Evolutionary conservation across 331 rosid genomes (phyloP).

Genomic region (Malus hybrid): DNA sequence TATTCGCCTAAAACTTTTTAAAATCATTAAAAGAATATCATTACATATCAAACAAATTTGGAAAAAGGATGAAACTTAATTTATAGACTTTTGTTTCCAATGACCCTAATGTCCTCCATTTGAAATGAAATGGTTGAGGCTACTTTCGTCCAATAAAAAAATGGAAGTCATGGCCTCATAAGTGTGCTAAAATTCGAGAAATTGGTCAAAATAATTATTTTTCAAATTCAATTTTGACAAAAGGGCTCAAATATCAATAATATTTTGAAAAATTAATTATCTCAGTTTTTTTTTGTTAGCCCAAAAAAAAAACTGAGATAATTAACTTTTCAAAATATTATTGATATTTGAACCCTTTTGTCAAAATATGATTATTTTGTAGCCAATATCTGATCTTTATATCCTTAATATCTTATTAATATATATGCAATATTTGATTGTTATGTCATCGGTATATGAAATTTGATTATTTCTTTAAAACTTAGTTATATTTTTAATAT

Average conservation of each 20-base stretch:
- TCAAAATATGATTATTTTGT: background rate
- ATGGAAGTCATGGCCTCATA: background rate
- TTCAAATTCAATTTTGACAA: too few species aligned
- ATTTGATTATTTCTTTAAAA: too few species aligned
- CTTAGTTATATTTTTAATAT: too few species aligned
- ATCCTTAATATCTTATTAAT: too few species aligned
- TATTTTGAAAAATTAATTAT: too few species aligned
- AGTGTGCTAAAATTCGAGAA: background rate
- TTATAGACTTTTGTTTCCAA: constrained; percentile 10
- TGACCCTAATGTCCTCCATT: constrained; percentile 28
- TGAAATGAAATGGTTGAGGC: background rate
- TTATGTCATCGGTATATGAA: background rate
- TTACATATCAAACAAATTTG: background rate
- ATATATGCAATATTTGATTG: background rate
- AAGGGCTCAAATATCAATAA: too few species aligned
- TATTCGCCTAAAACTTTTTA: constrained; percentile 7
- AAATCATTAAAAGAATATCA: background rate
- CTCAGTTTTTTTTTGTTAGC: too few species aligned
- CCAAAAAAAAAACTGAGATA: background rate
- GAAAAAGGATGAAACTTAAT: background rate
- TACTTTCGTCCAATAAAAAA: background rate
- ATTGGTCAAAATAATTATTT: background rate
- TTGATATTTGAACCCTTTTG: too few species aligned
- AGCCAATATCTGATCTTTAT: too few species aligned
- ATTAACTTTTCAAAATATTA: too few species aligned